These are phyloP conservation scores for Oldenlandia corymbosa DNA, from an alignment of 257 asterid genomes.

Conservation along the genomic window DNA sequence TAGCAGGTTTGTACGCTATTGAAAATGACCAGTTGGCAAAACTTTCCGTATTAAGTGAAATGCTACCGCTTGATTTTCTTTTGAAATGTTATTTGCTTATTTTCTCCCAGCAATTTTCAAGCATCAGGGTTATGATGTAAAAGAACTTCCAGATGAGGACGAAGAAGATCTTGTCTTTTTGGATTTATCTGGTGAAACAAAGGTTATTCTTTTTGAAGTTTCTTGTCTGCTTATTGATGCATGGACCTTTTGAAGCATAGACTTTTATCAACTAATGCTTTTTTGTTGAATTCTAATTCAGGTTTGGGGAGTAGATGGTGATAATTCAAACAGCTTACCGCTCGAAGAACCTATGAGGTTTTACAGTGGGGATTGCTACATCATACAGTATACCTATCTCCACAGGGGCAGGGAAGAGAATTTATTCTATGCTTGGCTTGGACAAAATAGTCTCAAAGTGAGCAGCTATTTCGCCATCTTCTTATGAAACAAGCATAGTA, in stretches of 20 bases:
- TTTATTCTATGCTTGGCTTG: constrained; percentile 79
- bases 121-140: constrained; percentile 36
- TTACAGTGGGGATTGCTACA: constrained; percentile 80
- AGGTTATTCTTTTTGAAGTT: constrained; percentile 15
- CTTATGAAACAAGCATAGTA: too few species aligned
- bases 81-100: background rate
- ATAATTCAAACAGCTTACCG: constrained; percentile 39
- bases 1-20: constrained; percentile 59
- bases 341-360: constrained; percentile 47
- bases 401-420: constrained; percentile 57
- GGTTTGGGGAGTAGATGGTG: constrained; percentile 74
- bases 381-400: constrained; percentile 59
- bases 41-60: background rate
- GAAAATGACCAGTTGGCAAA: background rate
- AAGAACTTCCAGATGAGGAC: constrained; percentile 29
- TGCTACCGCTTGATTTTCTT: background rate
- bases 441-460: constrained; percentile 65
- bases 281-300: constrained; percentile 16
- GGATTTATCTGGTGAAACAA: constrained; percentile 28
- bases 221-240: background rate
- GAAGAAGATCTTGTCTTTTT: constrained; percentile 20
- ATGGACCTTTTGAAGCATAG: background rate
- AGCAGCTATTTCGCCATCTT: too few species aligned
- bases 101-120: constrained; percentile 33
- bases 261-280: background rate